Evolutionary conservation across 768 basidiomycete genomes (phyloP).

Genomic region (Pulveroboletus frians): DNA sequence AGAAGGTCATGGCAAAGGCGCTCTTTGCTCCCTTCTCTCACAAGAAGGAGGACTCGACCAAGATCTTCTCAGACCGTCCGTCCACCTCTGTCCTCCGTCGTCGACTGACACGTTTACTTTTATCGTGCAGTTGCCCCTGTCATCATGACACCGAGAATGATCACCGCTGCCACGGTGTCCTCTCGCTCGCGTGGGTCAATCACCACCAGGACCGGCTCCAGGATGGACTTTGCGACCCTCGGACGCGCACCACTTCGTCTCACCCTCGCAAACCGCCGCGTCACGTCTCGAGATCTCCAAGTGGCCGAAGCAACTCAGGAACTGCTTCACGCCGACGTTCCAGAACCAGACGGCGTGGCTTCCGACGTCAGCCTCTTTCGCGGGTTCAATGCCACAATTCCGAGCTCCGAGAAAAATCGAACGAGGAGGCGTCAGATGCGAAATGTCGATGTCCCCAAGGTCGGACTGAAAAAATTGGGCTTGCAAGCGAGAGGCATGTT

Average conservation of each 20-base stretch:
- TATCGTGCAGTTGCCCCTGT: slow-evolving; percentile 66
- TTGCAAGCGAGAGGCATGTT: slow-evolving; percentile 71
- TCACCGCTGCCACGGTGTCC: slow-evolving; percentile 65
- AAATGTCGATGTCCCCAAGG: slow-evolving; percentile 66
- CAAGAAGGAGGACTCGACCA: slow-evolving; percentile 60
- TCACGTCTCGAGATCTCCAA: slow-evolving; percentile 80
- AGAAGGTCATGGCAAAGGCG: slow-evolving; percentile 53
- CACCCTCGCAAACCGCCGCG: slow-evolving; percentile 55
- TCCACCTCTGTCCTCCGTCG: neutral
- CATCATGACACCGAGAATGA: slow-evolving; percentile 86
- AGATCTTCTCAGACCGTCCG: slow-evolving; percentile 74
- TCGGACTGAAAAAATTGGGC: slow-evolving; percentile 78
- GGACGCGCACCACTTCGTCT: slow-evolving; percentile 74
- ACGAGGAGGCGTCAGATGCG: slow-evolving; percentile 73
- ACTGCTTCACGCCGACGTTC: slow-evolving; percentile 63
- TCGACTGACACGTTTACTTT: neutral
- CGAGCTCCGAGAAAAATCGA: slow-evolving; percentile 77
- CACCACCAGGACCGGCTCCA: slow-evolving; percentile 30
- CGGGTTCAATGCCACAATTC: slow-evolving; percentile 94
- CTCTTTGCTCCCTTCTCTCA: slow-evolving; percentile 62
- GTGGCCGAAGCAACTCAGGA: slow-evolving; percentile 80
- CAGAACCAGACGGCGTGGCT: slow-evolving; percentile 67
- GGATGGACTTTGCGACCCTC: slow-evolving; percentile 69
- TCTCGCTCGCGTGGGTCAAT: slow-evolving; percentile 38
- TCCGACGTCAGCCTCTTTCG: slow-evolving; percentile 75